These are phyloP conservation scores for Saccharomycopsis hybrid DNA, from an alignment of 1,139 yeast genomes.

Conservation along the genomic window DNA sequence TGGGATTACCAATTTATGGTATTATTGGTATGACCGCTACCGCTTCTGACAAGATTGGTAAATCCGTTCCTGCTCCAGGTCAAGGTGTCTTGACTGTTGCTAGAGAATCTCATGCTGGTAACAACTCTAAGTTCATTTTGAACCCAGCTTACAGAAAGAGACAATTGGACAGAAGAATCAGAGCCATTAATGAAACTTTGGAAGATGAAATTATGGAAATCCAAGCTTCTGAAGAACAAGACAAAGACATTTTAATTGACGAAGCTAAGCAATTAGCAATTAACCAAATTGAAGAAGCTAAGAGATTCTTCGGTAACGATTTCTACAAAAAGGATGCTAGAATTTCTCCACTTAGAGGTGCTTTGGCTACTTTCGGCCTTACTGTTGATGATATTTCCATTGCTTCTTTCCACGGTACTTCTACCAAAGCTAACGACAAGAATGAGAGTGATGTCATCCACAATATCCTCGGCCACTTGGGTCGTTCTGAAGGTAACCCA, in stretches of 20 bases:
- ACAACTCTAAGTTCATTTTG: conserved; percentile 59
- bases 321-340: conserved; percentile 88
- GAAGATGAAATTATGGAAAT: conserved; percentile 71
- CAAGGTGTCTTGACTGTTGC: conserved; percentile 98
- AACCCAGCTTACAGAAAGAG: conserved; percentile 91
- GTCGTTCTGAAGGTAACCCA: conserved; percentile 97
- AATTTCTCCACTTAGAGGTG: conserved; percentile 95
- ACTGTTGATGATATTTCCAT: conserved; percentile 93
- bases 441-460: conserved; percentile 90
- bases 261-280: conserved; percentile 81
- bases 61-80: conserved; percentile 99
- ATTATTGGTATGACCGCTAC: conserved; percentile 91
- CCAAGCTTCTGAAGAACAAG: conserved; percentile 46
- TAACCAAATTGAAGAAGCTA: conserved; percentile 83
- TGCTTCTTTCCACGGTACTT: conserved; percentile 99
- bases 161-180: conserved; percentile 75
- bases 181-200: conserved; percentile 78
- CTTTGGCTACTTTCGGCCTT: conserved; percentile 87
- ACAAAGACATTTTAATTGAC: conserved; percentile 50
- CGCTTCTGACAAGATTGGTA: conserved; percentile 96
- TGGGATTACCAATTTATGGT: conserved; percentile 99
- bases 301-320: conserved; percentile 92
- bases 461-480: conserved; percentile 89
- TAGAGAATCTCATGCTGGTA: conserved; percentile 80
- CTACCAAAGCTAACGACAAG: conserved; percentile 97